Evolutionary conservation across 805 yeast genomes (phyloP).

Genomic region (Debaryomyces castellii): DNA sequence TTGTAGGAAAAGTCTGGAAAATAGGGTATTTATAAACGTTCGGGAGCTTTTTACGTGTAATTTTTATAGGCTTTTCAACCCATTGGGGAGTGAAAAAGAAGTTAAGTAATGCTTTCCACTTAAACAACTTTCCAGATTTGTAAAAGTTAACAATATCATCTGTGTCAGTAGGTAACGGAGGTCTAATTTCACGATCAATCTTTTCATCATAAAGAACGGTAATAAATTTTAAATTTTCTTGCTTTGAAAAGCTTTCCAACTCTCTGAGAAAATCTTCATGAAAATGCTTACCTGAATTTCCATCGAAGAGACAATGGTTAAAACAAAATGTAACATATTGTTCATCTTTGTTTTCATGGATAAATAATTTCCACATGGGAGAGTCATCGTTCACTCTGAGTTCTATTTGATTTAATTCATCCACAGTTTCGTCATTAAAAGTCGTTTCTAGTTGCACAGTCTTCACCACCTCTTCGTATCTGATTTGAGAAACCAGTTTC

Average conservation of each 20-base stretch:
- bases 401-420: conserved; percentile 3
- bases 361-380: conserved; percentile 22
- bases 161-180: neutral
- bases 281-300: conserved; percentile 28
- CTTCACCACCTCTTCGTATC: conserved; percentile 20
- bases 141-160: conserved; percentile 10
- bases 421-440: conserved; percentile 13
- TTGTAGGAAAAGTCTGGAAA: conserved; percentile 8
- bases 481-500: conserved; percentile 14
- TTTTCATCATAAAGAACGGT: conserved; percentile 8
- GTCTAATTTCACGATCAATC: neutral
- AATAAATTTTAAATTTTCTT: neutral
- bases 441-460: conserved; percentile 8
- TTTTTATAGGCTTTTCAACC: neutral
- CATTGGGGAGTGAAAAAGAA: neutral
- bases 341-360: conserved; percentile 10
- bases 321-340: conserved; percentile 21
- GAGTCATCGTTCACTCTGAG: conserved; percentile 7
- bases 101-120: neutral
- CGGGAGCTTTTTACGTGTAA: conserved; percentile 3
- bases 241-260: conserved; percentile 9
- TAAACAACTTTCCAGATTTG: conserved; percentile 4
- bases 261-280: conserved; percentile 22
- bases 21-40: conserved; percentile 10
- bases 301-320: conserved; percentile 34